Conservation (phyloP, 768 basidiomycete genomes). For the Termitomyces sp. region DNA sequence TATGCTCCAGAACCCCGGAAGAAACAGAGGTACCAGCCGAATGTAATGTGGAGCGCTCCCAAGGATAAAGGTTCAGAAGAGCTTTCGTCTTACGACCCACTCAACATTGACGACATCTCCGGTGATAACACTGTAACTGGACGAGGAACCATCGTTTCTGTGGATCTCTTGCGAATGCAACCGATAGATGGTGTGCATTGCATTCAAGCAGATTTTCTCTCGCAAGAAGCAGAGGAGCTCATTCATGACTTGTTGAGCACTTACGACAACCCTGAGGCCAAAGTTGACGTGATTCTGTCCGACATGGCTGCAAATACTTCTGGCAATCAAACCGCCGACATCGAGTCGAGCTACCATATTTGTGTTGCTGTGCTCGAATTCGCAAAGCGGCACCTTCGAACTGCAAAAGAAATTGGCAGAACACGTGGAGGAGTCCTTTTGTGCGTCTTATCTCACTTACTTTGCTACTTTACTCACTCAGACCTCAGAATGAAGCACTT, state of each 20-base stretch:
- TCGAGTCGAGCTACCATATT: constrained; percentile 66
- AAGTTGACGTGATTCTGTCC: constrained; percentile 79
- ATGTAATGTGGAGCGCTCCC: background rate
- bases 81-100: constrained; percentile 30
- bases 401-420: constrained; percentile 39
- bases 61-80: constrained; percentile 9
- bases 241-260: constrained; percentile 35
- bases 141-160: constrained; percentile 54
- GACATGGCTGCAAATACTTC: constrained; percentile 89
- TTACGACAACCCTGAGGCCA: constrained; percentile 27
- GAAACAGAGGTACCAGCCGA: background rate
- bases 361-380: constrained; percentile 74
- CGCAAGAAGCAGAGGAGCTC: constrained; percentile 40
- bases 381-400: constrained; percentile 48
- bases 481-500: constrained; percentile 78
- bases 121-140: background rate
- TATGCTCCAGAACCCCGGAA: background rate
- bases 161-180: constrained; percentile 74
- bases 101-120: constrained; percentile 34
- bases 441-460: constrained; percentile 31
- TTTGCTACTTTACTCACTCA: background rate
- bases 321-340: constrained; percentile 67
- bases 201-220: constrained; percentile 78
- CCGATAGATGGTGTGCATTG: constrained; percentile 72
- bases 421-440: constrained; percentile 51